phyloP scores from a whole-genome alignment of 805 yeast species.

The Grigorovia humatica region DNA sequence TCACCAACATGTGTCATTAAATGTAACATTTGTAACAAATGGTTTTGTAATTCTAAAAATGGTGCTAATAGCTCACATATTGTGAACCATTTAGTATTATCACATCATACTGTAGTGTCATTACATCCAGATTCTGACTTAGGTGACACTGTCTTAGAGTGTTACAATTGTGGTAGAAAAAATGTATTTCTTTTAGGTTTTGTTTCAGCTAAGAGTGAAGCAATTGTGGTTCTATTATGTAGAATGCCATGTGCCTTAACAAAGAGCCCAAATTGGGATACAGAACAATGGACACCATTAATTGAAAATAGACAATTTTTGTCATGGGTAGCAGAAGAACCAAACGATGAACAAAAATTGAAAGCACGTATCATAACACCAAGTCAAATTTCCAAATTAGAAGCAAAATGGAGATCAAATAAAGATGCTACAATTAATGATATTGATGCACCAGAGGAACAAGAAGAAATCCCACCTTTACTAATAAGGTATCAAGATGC shows the following conservation, averaged over 20 bases:
- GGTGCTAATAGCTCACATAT: constrained; percentile 63
- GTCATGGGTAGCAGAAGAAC: constrained; percentile 70
- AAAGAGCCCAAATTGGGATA: constrained; percentile 76
- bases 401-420: constrained; percentile 71
- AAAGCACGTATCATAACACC: constrained; percentile 46
- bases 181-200: constrained; percentile 78
- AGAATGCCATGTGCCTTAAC: constrained; percentile 79
- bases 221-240: constrained; percentile 78
- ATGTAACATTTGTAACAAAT: constrained; percentile 66
- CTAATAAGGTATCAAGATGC: constrained; percentile 73
- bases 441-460: constrained; percentile 39
- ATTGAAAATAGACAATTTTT: constrained; percentile 71
- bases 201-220: constrained; percentile 76
- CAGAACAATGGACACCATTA: constrained; percentile 76
- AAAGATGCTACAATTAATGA: constrained; percentile 64
- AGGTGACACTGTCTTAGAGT: constrained; percentile 81
- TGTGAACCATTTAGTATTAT: constrained; percentile 70
- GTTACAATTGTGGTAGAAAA: constrained; percentile 79
- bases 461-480: constrained; percentile 59
- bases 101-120: constrained; percentile 65
- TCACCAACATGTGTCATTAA: constrained; percentile 56
- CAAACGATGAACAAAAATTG: constrained; percentile 53
- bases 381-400: constrained; percentile 60
- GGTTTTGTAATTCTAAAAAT: constrained; percentile 80
- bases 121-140: constrained; percentile 72